Conservation (phyloP, 2,329 filamentous ascomycete genomes). For the Trichophyton verrucosum region DNA sequence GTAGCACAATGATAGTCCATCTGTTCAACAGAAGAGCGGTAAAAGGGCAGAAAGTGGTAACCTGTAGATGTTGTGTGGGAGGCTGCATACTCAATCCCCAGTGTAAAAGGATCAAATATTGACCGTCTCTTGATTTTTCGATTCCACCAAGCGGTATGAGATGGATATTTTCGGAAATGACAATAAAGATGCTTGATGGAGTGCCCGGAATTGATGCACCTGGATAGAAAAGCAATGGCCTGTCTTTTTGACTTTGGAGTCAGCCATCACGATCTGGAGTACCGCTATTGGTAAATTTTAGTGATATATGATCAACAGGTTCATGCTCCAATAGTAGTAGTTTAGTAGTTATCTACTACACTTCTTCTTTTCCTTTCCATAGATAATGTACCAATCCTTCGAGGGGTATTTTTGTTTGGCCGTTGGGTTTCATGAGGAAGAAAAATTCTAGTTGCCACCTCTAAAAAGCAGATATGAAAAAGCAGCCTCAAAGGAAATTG, state of each 20-base stretch:
- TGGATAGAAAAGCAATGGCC: not conserved
- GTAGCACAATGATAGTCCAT: no score
- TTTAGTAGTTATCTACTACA: not conserved
- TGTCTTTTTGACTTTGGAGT: not conserved
- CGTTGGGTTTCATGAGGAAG: not conserved
- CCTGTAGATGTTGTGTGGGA: no score
- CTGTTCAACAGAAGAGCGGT: no score
- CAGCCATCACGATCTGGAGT: not conserved
- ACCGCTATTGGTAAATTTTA: not conserved
- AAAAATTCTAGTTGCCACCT: not conserved
- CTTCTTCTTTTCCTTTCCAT: not conserved
- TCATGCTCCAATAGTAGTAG: not conserved
- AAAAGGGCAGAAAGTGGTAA: no score
- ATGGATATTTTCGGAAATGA: not conserved
- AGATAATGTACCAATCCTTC: not conserved
- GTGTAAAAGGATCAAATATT: not conserved
- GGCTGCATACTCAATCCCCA: no score
- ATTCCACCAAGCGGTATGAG: not conserved
- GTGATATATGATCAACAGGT: not conserved
- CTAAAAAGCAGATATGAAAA: not conserved
- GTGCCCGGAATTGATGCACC: not conserved
- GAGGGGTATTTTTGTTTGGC: no score
- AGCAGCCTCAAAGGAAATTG: not conserved
- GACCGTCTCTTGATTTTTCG: not conserved
- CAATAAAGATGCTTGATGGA: not conserved